A percentile compares a stretch with the other conserved stretches of the same genome.
Conservation (phyloP, 306 rosid genomes). For the Pyrus communis region DNA sequence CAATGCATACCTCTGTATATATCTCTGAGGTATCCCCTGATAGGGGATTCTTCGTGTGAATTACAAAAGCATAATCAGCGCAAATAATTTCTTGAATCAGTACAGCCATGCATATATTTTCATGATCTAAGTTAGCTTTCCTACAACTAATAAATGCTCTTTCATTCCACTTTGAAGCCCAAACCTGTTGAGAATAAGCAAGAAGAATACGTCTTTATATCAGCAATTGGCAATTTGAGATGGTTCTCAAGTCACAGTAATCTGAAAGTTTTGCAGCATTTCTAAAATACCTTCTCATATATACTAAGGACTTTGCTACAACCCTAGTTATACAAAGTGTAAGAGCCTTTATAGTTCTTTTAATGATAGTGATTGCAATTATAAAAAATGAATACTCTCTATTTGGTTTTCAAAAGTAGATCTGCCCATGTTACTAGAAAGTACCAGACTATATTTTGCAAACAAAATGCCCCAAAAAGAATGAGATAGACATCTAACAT, state of each 20-base stretch:
- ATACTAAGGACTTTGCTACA: background rate
- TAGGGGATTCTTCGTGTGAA: constrained; percentile 17
- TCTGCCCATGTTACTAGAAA: background rate
- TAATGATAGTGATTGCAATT: background rate
- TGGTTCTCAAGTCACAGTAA: background rate
- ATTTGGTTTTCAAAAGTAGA: background rate
- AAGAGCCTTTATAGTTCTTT: background rate
- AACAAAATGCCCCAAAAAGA: background rate
- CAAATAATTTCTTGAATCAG: constrained; percentile 28
- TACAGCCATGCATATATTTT: constrained; percentile 23
- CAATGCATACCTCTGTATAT: constrained; percentile 21
- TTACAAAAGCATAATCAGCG: constrained; percentile 29
- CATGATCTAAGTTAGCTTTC: constrained; percentile 24
- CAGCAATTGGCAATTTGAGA: background rate
- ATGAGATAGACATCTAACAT: background rate
- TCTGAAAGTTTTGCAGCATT: background rate
- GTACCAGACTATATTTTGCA: background rate
- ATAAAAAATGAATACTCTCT: background rate
- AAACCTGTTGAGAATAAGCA: constrained; percentile 18
- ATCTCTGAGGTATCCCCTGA: constrained; percentile 21
- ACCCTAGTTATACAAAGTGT: background rate
- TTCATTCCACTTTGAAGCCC: constrained; percentile 44
- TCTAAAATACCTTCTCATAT: background rate
- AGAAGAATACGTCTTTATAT: background rate
- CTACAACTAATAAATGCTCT: constrained; percentile 25